A percentile compares a stretch with the other conserved stretches of the same genome.
These are phyloP conservation scores for Aciculosporium take DNA, from an alignment of 2,329 filamentous ascomycete genomes.

Conservation along the genomic window DNA sequence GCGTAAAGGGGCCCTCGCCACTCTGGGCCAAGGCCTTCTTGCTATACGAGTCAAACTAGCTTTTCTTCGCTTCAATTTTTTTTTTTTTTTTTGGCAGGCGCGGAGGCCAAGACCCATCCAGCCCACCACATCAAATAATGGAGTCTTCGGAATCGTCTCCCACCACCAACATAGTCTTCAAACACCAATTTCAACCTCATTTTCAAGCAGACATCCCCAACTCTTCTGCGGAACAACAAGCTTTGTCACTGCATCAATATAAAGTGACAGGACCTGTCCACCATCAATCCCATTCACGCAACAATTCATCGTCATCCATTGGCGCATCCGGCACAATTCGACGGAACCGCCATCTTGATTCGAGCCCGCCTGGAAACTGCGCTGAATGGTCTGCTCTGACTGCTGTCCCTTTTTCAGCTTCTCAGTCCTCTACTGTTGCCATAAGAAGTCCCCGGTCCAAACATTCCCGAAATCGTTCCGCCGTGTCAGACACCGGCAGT, in stretches of 20 bases:
- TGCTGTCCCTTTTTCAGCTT: slow-evolving; percentile 28
- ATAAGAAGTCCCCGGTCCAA: slow-evolving; percentile 28
- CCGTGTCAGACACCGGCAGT: slow-evolving; percentile 25
- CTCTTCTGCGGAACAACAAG: neutral
- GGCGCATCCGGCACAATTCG: slow-evolving; percentile 23
- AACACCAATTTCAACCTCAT: neutral
- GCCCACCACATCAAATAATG: slow-evolving; percentile 1
- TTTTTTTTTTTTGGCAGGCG: too few relatives aligned
- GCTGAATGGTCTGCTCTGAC: slow-evolving; percentile 47
- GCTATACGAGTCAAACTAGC: neutral
- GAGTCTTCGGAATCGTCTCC: slow-evolving; percentile 3
- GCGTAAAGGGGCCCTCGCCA: neutral
- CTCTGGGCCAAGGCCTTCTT: too few relatives aligned
- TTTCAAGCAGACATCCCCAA: neutral
- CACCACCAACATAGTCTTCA: neutral
- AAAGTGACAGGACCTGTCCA: neutral
- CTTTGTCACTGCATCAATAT: neutral
- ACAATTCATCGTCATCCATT: slow-evolving; percentile 31
- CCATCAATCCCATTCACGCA: slow-evolving; percentile 11
- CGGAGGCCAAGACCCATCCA: neutral
- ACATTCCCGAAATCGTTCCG: slow-evolving; percentile 29
- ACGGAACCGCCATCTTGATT: slow-evolving; percentile 45
- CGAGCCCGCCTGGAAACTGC: slow-evolving; percentile 41
- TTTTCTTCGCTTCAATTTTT: neutral
- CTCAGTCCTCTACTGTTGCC: slow-evolving; percentile 32